A percentile compares a stretch with the other conserved stretches of the same genome.
Conservation (phyloP, 192 early-diverging fungal species). For the Powellomyces hirtus region DNA sequence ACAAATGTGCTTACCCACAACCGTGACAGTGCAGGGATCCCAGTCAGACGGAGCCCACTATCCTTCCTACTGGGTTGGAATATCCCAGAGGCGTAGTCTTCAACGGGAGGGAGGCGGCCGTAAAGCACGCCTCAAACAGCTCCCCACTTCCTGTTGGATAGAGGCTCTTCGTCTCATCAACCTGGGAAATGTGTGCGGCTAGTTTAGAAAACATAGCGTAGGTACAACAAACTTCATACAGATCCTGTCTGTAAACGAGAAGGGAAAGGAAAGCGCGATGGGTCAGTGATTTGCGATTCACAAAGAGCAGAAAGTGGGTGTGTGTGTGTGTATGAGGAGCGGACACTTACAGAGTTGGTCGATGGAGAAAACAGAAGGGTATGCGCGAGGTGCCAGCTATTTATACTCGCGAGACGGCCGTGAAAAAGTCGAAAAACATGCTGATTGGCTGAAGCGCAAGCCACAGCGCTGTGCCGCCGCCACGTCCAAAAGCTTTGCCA, state of each 20-base stretch:
- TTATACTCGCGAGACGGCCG: too few relatives aligned
- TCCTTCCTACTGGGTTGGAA: conserved; percentile 14
- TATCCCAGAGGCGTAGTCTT: conserved; percentile 18
- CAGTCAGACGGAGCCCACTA: conserved; percentile 7
- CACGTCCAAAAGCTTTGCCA: too few relatives aligned
- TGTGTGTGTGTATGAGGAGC: too few relatives aligned
- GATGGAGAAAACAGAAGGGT: too few relatives aligned
- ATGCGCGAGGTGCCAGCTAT: too few relatives aligned
- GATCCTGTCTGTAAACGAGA: background rate
- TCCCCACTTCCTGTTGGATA: conserved; percentile 19
- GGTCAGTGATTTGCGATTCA: too few relatives aligned
- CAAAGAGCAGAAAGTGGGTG: too few relatives aligned
- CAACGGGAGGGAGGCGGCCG: conserved; percentile 8
- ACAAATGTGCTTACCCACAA: background rate
- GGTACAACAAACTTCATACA: conserved; percentile 19
- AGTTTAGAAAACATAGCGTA: conserved; percentile 39
- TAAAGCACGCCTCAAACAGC: conserved; percentile 2
- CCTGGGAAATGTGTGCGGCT: conserved; percentile 34
- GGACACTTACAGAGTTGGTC: too few relatives aligned
- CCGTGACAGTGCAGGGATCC: background rate
- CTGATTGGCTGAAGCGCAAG: too few relatives aligned
- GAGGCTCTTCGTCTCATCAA: conserved; percentile 35
- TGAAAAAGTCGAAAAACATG: too few relatives aligned
- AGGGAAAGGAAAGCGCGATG: background rate
- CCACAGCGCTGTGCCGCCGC: too few relatives aligned